A percentile compares a stretch with the other conserved stretches of the same genome.
phyloP scores from a whole-genome alignment of 176 grass and related monocot genomes.

The Puccinellia tenuiflora region DNA sequence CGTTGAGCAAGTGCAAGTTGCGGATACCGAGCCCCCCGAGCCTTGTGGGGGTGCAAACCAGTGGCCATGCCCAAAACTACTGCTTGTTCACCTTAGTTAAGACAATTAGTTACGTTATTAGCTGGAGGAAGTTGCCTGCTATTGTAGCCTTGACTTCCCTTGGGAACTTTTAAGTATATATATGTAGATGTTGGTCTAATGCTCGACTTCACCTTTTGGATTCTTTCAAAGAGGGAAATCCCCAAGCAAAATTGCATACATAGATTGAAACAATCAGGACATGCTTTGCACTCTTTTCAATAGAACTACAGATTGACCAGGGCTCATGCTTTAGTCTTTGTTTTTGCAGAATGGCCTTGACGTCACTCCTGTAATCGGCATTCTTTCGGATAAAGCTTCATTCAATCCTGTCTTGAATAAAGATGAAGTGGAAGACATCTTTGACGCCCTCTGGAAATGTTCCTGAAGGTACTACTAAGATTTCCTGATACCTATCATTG shows the following conservation, averaged over 20 bases:
- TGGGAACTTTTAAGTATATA: background rate
- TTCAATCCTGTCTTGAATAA: constrained; percentile 64
- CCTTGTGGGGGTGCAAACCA: no score
- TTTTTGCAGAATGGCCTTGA: constrained; percentile 69
- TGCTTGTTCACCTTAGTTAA: background rate
- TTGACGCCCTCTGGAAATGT: constrained; percentile 91
- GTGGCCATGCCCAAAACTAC: background rate
- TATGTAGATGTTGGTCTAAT: background rate
- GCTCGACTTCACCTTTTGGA: background rate
- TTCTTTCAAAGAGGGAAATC: background rate
- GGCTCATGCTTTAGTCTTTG: constrained; percentile 10
- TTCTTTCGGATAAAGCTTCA: constrained; percentile 55
- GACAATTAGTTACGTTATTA: background rate
- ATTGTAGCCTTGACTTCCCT: background rate
- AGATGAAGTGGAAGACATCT: constrained; percentile 84
- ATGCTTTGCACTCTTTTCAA: constrained; percentile 12
- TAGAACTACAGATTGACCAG: background rate
- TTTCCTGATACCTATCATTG: background rate
- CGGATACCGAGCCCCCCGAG: no score
- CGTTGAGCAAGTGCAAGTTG: no score
- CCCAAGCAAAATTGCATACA: background rate
- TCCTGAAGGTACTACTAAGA: constrained; percentile 63
- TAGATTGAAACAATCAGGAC: background rate
- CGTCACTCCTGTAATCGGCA: constrained; percentile 73
- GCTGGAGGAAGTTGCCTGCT: background rate